Percentiles rank a stretch among this genome's conserved stretches.
Evolutionary conservation across 805 yeast genomes (phyloP).

Genomic region (Wickerhamomyces tratensis): DNA sequence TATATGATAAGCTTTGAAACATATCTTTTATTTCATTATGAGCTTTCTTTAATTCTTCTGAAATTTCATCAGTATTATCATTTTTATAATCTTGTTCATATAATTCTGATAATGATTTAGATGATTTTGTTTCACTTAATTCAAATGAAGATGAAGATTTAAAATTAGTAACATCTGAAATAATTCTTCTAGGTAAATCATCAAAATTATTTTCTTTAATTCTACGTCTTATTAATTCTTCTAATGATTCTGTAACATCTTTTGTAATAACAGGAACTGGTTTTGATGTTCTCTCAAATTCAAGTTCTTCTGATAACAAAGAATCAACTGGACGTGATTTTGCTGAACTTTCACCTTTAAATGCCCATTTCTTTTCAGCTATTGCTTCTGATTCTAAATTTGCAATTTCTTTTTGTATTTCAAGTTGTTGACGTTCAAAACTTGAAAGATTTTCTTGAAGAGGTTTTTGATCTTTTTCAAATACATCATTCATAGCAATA

Average conservation of each 20-base stretch:
- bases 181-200: conserved; percentile 68
- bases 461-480: conserved; percentile 27
- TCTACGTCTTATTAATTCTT: conserved; percentile 81
- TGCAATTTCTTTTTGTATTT: conserved; percentile 67
- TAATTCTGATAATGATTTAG: conserved; percentile 81
- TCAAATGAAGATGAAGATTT: conserved; percentile 46
- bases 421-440: conserved; percentile 74
- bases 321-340: conserved; percentile 80
- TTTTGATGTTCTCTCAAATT: conserved; percentile 87
- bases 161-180: conserved; percentile 57
- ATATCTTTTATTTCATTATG: conserved; percentile 72
- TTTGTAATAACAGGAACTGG: conserved; percentile 94
- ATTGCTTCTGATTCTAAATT: conserved; percentile 79
- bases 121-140: conserved; percentile 74
- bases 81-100: conserved; percentile 79
- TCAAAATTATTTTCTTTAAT: conserved; percentile 70
- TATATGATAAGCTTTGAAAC: conserved; percentile 52
- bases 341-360: conserved; percentile 86
- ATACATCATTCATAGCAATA: conserved; percentile 53
- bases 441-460: conserved; percentile 44
- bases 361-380: conserved; percentile 87
- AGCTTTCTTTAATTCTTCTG: conserved; percentile 57
- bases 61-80: conserved; percentile 36
- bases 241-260: conserved; percentile 78
- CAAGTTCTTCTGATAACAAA: conserved; percentile 68